Conservation (phyloP, 768 basidiomycete genomes). For the Tylopilus cervinicoccineus region DNA sequence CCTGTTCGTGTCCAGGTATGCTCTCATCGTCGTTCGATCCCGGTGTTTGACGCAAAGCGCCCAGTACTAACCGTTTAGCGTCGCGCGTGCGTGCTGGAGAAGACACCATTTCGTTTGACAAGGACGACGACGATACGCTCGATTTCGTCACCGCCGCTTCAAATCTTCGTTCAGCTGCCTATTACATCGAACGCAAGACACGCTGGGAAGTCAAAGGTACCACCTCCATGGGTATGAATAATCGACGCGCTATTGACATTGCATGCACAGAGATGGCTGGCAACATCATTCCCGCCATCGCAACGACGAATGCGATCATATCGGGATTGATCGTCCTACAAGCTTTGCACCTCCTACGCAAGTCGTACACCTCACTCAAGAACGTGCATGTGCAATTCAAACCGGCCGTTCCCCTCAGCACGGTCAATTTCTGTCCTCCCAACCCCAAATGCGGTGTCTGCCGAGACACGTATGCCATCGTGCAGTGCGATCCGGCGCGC, state of each 20-base stretch:
- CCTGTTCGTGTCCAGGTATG: conserved; percentile 82
- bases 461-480: conserved; percentile 71
- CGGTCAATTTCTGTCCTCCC: conserved; percentile 61
- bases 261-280: conserved; percentile 85
- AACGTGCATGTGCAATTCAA: conserved; percentile 81
- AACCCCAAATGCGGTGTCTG: conserved; percentile 83
- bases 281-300: conserved; percentile 99
- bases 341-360: conserved; percentile 77
- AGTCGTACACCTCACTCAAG: conserved; percentile 55
- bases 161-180: conserved; percentile 87
- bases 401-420: conserved; percentile 71
- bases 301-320: conserved; percentile 97
- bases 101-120: conserved; percentile 85
- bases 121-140: conserved; percentile 95
- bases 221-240: background rate
- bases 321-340: conserved; percentile 94
- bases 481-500: conserved; percentile 69
- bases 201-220: conserved; percentile 96
- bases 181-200: conserved; percentile 84
- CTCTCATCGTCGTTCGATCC: background rate
- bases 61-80: conserved; percentile 78
- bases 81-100: conserved; percentile 61
- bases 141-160: conserved; percentile 96
- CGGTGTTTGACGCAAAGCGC: conserved; percentile 5
- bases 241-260: background rate